phyloP scores from a whole-genome alignment of 2,329 filamentous ascomycete species.

The Colletotrichum coccodes region DNA sequence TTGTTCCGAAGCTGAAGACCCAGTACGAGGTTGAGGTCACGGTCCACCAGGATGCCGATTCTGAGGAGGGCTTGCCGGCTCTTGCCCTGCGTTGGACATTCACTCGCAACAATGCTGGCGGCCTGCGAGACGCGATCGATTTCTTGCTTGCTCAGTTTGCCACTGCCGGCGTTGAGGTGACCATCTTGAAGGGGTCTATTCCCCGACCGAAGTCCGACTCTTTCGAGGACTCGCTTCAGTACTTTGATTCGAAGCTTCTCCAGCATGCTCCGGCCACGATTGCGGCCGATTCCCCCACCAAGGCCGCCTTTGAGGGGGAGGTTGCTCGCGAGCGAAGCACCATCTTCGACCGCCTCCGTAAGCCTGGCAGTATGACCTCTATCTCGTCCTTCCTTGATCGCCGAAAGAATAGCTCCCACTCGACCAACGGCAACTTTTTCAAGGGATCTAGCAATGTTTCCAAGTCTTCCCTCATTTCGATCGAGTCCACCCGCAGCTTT shows the following conservation, averaged over 20 bases:
- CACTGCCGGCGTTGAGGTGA: slow-evolving; percentile 87
- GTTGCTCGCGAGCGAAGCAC: slow-evolving; percentile 81
- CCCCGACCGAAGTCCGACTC: slow-evolving; percentile 98
- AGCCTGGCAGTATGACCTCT: slow-evolving; percentile 93
- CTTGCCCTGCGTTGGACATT: slow-evolving; percentile 80
- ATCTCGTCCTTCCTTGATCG: slow-evolving; percentile 96
- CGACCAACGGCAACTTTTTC: slow-evolving; percentile 85
- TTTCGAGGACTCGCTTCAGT: slow-evolving; percentile 95
- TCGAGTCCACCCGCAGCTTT: slow-evolving; percentile 92
- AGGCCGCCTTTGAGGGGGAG: slow-evolving; percentile 84
- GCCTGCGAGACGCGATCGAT: slow-evolving; percentile 94
- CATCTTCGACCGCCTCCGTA: slow-evolving; percentile 93
- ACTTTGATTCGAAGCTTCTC: slow-evolving; percentile 95
- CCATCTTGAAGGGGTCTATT: slow-evolving; percentile 91
- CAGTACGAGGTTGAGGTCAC: slow-evolving; percentile 93
- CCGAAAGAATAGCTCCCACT: slow-evolving; percentile 92
- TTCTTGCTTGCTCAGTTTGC: slow-evolving; percentile 89
- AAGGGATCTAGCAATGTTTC: slow-evolving; percentile 92
- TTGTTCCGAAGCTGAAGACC: slow-evolving; percentile 84
- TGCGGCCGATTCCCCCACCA: slow-evolving; percentile 88
- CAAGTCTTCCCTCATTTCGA: slow-evolving; percentile 94
- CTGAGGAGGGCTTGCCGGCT: slow-evolving; percentile 67
- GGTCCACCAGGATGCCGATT: slow-evolving; percentile 72
- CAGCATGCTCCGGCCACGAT: slow-evolving; percentile 88
- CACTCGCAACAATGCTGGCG: slow-evolving; percentile 96